Conservation (phyloP, 805 yeast species). For the Myxozyma geophila region DNA sequence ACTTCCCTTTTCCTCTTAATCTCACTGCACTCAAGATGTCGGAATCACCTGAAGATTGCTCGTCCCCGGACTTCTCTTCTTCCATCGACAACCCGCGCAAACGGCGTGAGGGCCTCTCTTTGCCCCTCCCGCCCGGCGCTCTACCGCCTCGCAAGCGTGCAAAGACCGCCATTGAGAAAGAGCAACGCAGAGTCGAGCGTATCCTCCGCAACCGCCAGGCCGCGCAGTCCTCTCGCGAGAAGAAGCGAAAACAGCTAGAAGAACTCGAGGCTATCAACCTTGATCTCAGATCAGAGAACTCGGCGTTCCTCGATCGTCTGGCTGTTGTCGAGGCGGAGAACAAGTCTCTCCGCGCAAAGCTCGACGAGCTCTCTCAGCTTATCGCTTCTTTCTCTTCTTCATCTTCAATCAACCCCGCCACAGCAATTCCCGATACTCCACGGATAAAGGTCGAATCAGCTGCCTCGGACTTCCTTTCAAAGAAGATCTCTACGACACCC, state of each 20-base stretch:
- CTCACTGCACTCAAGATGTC: background rate
- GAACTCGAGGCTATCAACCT: slow-evolving; percentile 58
- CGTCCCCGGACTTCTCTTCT: background rate
- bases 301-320: slow-evolving; percentile 16
- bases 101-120: slow-evolving; percentile 43
- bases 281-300: slow-evolving; percentile 24
- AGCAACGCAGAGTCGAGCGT: slow-evolving; percentile 91
- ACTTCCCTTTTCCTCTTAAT: background rate
- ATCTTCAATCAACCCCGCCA: background rate
- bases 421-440: background rate
- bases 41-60: slow-evolving; percentile 17
- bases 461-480: slow-evolving; percentile 6
- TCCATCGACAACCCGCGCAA: slow-evolving; percentile 3
- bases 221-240: slow-evolving; percentile 96
- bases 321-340: slow-evolving; percentile 31
- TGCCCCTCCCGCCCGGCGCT: slow-evolving; percentile 50
- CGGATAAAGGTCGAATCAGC: slow-evolving; percentile 4
- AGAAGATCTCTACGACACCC: slow-evolving; percentile 1
- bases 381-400: background rate
- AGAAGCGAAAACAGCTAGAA: slow-evolving; percentile 91
- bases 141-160: slow-evolving; percentile 97
- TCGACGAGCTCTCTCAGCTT: slow-evolving; percentile 22
- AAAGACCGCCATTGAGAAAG: slow-evolving; percentile 94
- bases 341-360: slow-evolving; percentile 14
- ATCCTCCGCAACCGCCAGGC: slow-evolving; percentile 93